phyloP scores from a whole-genome alignment of 768 basidiomycete genomes.

The Boletellus emodensis region DNA sequence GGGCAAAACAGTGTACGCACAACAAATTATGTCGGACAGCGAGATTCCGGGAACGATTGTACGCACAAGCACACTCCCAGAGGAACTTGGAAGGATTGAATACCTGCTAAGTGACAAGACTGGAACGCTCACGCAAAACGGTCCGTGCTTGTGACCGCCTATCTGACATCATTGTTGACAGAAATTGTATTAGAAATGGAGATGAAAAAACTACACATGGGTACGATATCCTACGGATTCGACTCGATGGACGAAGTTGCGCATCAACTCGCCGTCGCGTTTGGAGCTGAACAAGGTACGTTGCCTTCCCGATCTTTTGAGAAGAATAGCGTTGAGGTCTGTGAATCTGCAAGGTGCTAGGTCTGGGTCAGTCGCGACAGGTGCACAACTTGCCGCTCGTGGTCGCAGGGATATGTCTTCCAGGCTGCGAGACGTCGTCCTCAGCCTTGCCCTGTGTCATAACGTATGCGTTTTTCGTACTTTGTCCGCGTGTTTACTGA shows the following conservation, averaged over 20 bases:
- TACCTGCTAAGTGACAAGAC: constrained; percentile 98
- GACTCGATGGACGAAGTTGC: constrained; percentile 99
- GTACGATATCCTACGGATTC: constrained; percentile 93
- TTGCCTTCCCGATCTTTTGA: not conserved
- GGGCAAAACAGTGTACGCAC: constrained; percentile 98
- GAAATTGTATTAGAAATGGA: constrained; percentile 77
- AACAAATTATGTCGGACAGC: constrained; percentile 87
- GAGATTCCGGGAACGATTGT: constrained; percentile 97
- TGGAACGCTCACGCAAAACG: constrained; percentile 96
- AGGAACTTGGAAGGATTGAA: constrained; percentile 92
- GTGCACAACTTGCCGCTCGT: constrained; percentile 76
- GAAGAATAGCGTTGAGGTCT: not conserved
- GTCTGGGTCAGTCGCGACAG: constrained; percentile 63
- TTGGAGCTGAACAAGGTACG: constrained; percentile 63
- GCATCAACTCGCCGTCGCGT: constrained; percentile 84
- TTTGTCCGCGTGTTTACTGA: not conserved
- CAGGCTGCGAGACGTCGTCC: constrained; percentile 85
- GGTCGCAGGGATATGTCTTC: constrained; percentile 95
- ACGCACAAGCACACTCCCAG: constrained; percentile 94
- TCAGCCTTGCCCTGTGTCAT: constrained; percentile 93
- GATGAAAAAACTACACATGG: constrained; percentile 98
- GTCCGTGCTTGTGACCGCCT: constrained; percentile 38
- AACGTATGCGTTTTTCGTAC: constrained; percentile 55
- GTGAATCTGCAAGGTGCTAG: constrained; percentile 36
- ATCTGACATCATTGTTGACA: not conserved